A percentile compares a stretch with the other conserved stretches of the same genome.
These are phyloP conservation scores for Gossypium thurberi DNA, from an alignment of 345 rosid genomes.

Conservation along the genomic window DNA sequence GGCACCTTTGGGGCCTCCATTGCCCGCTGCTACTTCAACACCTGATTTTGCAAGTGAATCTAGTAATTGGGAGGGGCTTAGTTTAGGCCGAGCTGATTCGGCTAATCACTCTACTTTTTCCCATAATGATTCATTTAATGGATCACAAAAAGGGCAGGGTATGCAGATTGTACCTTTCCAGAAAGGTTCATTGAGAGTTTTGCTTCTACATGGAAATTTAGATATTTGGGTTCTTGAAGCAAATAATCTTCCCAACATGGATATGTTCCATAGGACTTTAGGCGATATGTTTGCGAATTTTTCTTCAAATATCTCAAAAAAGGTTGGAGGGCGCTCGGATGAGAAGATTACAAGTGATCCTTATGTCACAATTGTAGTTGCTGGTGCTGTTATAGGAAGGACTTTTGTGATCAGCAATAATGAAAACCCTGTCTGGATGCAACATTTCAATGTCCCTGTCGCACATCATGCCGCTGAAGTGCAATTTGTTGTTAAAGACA, in stretches of 20 bases:
- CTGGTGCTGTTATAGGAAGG: constrained; percentile 69
- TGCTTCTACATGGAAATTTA: constrained; percentile 82
- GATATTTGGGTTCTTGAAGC: constrained; percentile 72
- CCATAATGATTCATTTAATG: constrained; percentile 33
- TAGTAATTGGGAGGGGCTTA: constrained; percentile 18
- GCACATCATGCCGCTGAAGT: constrained; percentile 86
- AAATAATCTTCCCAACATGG: constrained; percentile 88
- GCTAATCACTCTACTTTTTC: constrained; percentile 25
- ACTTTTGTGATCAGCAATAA: constrained; percentile 80
- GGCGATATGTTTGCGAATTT: constrained; percentile 59
- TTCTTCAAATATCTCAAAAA: constrained; percentile 34
- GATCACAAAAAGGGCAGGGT: constrained; percentile 28
- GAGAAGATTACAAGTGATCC: constrained; percentile 84
- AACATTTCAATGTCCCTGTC: constrained; percentile 81
- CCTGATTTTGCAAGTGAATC: constrained; percentile 11
- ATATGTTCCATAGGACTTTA: constrained; percentile 76
- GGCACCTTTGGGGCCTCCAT: constrained; percentile 33
- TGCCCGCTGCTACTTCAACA: constrained; percentile 24
- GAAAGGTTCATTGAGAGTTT: constrained; percentile 72
- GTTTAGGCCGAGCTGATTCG: constrained; percentile 36
- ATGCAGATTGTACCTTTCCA: constrained; percentile 57
- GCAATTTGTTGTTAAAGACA: constrained; percentile 80
- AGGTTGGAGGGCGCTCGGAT: constrained; percentile 47
- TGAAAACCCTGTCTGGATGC: constrained; percentile 85
- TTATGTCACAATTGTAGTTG: constrained; percentile 62